Evolutionary conservation across 148 eudicot species (phyloP), one percentile per base, ranked within the genome.

Genomic region (Selenicereus undatus): DNA sequence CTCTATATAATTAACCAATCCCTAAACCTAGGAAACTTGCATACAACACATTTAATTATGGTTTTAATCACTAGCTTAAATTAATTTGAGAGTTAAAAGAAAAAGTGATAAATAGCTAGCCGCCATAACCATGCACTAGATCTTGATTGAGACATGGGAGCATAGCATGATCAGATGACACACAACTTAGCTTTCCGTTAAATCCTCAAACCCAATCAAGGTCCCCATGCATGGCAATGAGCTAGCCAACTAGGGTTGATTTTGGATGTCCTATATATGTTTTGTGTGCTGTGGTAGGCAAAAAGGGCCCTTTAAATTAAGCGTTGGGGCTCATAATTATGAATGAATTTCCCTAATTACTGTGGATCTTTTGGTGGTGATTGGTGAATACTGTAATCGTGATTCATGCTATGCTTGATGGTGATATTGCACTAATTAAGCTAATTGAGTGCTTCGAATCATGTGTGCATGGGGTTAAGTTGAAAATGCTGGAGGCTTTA

Each of bases 71-170:
- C 48, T 77, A 71, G 62, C 58, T 71, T 24, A 27, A 71, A 42
- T 24, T 66, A 66, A 66, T 26, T n/a, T 75, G 20, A 81, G 29
- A 24, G 11, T 65, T 17, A 21, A 64, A 42, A 20, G 50, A 42
- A 12, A 32, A 74, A 26, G 73, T 45, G 29, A 8, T 9, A 18
- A 42, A 78, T 78, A 83, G 85, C 85, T 78, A 83, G 85, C 85
- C 85, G 82, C 73, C 85, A 79, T 83, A 9, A 78, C 50, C 54
- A 58, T 83, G 43, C 58, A 30, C 43, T 78, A 51, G 74, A 64
- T 51, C 18, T 64, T 74, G 78, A 78, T 78, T n/a, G 78, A 21
- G 81, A 82, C 84, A 77, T 42, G 81, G 51, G 73, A 35, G 71
- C 45, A 20, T 43, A 72, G 43, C 48, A n/a, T 72, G 26, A 77